Conservation (phyloP, 1,139 yeast species). For the Pichia sp. region DNA sequence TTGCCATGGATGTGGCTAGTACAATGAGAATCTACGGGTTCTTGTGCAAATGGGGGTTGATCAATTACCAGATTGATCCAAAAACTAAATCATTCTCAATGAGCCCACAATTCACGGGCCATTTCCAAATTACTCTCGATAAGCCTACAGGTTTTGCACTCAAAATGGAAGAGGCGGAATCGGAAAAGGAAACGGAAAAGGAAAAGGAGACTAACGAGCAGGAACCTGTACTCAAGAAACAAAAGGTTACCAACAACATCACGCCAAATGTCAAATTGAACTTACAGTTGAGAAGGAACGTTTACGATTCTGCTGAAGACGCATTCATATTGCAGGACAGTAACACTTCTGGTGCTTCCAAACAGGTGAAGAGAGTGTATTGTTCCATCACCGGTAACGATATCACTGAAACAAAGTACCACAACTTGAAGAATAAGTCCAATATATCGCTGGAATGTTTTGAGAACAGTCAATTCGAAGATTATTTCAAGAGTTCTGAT, state of each 20-base stretch:
- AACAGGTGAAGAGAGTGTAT: conserved; percentile 54
- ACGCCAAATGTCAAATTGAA: conserved; percentile 39
- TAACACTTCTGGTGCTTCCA: conserved; percentile 33
- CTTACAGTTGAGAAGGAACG: conserved; percentile 59
- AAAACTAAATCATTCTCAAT: conserved; percentile 74
- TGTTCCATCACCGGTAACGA: conserved; percentile 93
- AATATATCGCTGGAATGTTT: conserved; percentile 71
- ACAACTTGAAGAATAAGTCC: conserved; percentile 78
- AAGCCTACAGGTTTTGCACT: conserved; percentile 74
- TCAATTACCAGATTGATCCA: conserved; percentile 70
- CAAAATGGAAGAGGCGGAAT: conserved; percentile 13
- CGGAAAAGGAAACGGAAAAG: neutral
- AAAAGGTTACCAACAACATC: conserved; percentile 11
- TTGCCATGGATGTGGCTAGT: conserved; percentile 89
- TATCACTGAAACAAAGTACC: conserved; percentile 77
- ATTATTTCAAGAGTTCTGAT: conserved; percentile 82
- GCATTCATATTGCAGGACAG: conserved; percentile 51
- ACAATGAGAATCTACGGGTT: conserved; percentile 79
- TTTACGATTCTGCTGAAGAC: conserved; percentile 68
- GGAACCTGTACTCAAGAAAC: conserved; percentile 12
- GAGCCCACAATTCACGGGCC: conserved; percentile 92
- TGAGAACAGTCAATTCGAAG: conserved; percentile 90
- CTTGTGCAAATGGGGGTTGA: conserved; percentile 88
- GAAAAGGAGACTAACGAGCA: conserved; percentile 5
- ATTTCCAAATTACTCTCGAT: conserved; percentile 79